A percentile compares a stretch with the other conserved stretches of the same genome.
Conservation (phyloP, 768 basidiomycete genomes). For the Lactarius indigo region DNA sequence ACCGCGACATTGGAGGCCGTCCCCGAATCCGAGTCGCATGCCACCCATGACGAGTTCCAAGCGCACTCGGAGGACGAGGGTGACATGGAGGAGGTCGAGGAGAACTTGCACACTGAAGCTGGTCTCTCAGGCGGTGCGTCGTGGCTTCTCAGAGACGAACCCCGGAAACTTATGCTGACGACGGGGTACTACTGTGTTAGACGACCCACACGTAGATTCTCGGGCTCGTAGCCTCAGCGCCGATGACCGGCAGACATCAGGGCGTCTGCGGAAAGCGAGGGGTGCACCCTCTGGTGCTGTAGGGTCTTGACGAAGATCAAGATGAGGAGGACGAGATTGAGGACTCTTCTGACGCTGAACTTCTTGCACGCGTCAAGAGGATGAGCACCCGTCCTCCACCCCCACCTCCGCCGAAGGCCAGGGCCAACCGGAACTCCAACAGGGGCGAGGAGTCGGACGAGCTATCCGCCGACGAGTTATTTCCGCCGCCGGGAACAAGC, state of each 20-base stretch:
- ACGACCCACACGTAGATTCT: neutral
- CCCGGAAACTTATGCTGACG: neutral
- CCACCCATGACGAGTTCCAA: constrained; percentile 9
- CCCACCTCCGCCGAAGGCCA: neutral
- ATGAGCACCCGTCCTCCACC: neutral
- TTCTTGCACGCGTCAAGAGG: neutral
- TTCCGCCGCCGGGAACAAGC: constrained; percentile 12
- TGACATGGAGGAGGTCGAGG: constrained; percentile 19
- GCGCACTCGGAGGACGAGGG: constrained; percentile 9
- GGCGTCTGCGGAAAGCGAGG: neutral
- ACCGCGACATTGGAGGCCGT: neutral
- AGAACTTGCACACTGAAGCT: neutral
- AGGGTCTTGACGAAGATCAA: neutral
- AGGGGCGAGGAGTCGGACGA: neutral
- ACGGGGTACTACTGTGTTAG: neutral
- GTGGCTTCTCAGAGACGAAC: neutral
- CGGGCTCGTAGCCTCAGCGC: neutral
- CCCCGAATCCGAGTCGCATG: constrained; percentile 7
- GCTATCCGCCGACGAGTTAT: constrained; percentile 9
- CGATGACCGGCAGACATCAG: neutral
- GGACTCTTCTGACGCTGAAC: neutral
- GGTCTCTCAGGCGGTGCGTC: constrained; percentile 5
- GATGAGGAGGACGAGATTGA: neutral
- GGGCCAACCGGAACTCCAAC: neutral
- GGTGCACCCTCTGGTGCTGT: neutral